phyloP scores from a whole-genome alignment of 495 filamentous ascomycete genomes.

The Tuber magnatum region DNA sequence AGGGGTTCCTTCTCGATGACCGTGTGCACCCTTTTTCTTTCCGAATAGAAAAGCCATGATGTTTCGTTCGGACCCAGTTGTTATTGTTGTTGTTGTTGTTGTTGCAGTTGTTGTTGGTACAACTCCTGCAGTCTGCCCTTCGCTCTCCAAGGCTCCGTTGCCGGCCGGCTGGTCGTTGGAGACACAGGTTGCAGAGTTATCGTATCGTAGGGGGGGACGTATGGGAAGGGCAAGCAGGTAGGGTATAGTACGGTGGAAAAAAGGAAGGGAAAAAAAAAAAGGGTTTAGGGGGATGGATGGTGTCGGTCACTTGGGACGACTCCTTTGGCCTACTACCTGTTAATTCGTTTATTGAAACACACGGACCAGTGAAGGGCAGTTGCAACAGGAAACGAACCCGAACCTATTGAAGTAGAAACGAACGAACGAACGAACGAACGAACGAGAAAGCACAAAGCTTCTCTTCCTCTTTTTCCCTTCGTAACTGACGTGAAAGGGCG shows the following conservation, averaged over 20 bases:
- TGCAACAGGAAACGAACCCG: background rate
- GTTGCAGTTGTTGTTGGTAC: background rate
- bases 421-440: background rate
- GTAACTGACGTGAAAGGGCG: background rate
- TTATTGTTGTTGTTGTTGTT: background rate
- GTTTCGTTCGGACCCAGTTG: background rate
- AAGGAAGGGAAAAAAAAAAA: too few species aligned
- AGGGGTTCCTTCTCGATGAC: slow-evolving; percentile 44
- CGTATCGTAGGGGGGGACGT: slow-evolving; percentile 1
- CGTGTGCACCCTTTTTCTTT: slow-evolving; percentile 50
- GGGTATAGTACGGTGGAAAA: background rate
- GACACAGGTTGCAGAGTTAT: background rate
- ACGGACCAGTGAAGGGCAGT: background rate
- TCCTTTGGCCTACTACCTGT: background rate
- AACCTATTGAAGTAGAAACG: background rate
- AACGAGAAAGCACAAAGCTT: background rate
- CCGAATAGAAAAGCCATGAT: slow-evolving; percentile 59
- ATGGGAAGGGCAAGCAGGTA: background rate
- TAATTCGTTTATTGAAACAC: background rate
- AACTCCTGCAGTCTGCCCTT: background rate
- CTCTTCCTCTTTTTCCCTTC: background rate
- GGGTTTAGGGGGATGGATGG: background rate
- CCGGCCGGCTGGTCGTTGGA: background rate
- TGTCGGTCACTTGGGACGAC: slow-evolving; percentile 1
- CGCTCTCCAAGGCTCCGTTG: background rate